Percentiles rank a stretch among this genome's conserved stretches.
These are phyloP conservation scores for Paramyrothecium roridum DNA, from an alignment of 2,329 filamentous ascomycete genomes.

Conservation along the genomic window DNA sequence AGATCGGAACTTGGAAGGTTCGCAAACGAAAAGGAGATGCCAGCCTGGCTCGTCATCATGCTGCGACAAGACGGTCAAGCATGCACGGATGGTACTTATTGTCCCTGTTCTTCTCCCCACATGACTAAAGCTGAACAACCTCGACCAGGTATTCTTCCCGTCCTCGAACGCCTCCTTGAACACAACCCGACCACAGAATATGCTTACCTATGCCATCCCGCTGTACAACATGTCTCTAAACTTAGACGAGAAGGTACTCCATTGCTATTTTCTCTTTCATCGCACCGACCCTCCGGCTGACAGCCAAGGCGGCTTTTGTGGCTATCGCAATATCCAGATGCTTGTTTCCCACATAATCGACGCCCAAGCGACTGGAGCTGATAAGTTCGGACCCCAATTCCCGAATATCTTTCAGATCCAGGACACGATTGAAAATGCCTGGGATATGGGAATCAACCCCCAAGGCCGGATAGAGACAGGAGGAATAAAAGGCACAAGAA, in stretches of 20 bases:
- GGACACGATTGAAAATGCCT: constrained; percentile 81
- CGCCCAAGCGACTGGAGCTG: constrained; percentile 50
- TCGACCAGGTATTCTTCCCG: constrained; percentile 53
- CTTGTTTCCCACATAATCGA: constrained; percentile 74
- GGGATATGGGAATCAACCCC: constrained; percentile 79
- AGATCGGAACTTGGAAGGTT: constrained; percentile 68
- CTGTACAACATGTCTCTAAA: constrained; percentile 78
- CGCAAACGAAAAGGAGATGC: constrained; percentile 73
- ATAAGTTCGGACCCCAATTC: constrained; percentile 57
- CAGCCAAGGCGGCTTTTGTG: constrained; percentile 76
- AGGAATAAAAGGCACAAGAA: constrained; percentile 81
- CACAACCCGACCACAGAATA: constrained; percentile 59
- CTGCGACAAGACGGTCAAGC: constrained; percentile 58
- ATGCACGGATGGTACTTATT: constrained; percentile 45
- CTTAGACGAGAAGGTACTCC: constrained; percentile 64
- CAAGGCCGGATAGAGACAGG: constrained; percentile 78
- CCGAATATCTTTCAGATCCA: constrained; percentile 82
- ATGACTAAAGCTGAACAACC: constrained; percentile 1
- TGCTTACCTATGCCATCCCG: constrained; percentile 77
- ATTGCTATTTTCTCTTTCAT: not conserved
- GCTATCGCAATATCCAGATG: constrained; percentile 95
- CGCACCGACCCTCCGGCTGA: not conserved
- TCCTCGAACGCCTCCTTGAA: constrained; percentile 61
- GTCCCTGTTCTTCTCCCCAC: constrained; percentile 3
- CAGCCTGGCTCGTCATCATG: constrained; percentile 60